Base-by-base conservation (phyloP, 352 stramenopile species). In the Blastocystis hominis region DNA sequence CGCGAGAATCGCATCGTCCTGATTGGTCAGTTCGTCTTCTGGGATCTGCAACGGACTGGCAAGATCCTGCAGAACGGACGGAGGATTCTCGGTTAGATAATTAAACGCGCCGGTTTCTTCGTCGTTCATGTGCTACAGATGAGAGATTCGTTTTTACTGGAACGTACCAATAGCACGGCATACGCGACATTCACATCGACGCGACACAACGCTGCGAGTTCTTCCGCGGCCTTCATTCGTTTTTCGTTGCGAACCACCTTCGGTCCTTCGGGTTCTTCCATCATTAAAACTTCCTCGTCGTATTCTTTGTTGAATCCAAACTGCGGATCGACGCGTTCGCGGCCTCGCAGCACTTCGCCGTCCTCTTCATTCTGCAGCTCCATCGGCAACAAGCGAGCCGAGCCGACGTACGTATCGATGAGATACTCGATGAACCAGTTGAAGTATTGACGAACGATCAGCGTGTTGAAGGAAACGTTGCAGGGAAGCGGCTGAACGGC, bases 371-470 rank as follows among this genome's bases (percentile, higher is more conserved):
- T 80, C 53, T 80, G 70, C n/a, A 76, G 38, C 40, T 86, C 76
- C 59, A 76, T 80, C 13, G 76, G 76, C 34, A 86, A 42, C 40
- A 86, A 36, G 4, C 59, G 59, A 1, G 63, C 63, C 17, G 59
- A 59, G n/a, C 76, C 76, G 6, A 24, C 17, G 10, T 86, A 86
- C 6, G 76, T 86, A 44, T 86, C 63, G 20, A 75, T 47, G 3
- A 86, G 76, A 20, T 76, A 86, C 63, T 86, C 76, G 30, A 86
- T 86, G 40, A 86, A 86, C 59, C 63, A 66, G 42, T 86, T 86
- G 44, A 76, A 86, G 53, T 76, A 86, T 44, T 86, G 76, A 15
- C 76, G 59, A 2, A 86, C 36, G 53, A 86, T 86, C 24, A 76
- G 76, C 3, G 59, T 86, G 40, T 86, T 76, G 63, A 86, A 86